A percentile compares a stretch with the other conserved stretches of the same genome.
phyloP scores from a whole-genome alignment of 2,329 filamentous ascomycete species.

The Cladosporium cucumerinum region DNA sequence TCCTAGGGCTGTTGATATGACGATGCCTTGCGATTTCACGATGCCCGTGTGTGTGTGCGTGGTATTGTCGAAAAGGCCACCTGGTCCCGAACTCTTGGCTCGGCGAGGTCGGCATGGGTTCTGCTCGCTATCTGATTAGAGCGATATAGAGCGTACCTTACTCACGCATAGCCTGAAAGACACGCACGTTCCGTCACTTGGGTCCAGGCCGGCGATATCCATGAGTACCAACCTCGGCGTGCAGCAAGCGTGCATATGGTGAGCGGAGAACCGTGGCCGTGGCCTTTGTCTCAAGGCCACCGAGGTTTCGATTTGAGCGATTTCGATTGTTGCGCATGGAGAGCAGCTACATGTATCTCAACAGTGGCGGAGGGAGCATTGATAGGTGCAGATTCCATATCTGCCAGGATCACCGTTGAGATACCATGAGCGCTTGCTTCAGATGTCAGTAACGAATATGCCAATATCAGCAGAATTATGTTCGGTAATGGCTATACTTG shows the following conservation, averaged over 20 bases:
- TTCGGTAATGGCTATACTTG: not conserved
- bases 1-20: not conserved
- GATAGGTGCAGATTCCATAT: not conserved
- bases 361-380: not conserved
- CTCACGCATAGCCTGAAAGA: slow-evolving; percentile 7
- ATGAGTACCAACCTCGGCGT: not conserved
- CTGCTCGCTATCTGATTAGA: not conserved
- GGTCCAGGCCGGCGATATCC: not conserved
- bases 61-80: not conserved
- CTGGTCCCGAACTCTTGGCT: not conserved
- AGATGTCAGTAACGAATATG: not conserved
- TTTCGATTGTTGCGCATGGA: not conserved
- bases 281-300: not conserved
- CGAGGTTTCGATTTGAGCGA: not conserved
- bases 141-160: slow-evolving; percentile 1
- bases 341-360: not conserved
- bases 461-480: not conserved
- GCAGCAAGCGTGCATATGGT: not conserved
- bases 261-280: not conserved
- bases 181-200: not conserved
- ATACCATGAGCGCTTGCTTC: not conserved
- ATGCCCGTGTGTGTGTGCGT: not conserved
- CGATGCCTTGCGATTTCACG: not conserved
- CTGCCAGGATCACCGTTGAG: not conserved
- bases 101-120: not conserved